Conservation (phyloP, 306 rosid species). For the Neltuma alba region DNA sequence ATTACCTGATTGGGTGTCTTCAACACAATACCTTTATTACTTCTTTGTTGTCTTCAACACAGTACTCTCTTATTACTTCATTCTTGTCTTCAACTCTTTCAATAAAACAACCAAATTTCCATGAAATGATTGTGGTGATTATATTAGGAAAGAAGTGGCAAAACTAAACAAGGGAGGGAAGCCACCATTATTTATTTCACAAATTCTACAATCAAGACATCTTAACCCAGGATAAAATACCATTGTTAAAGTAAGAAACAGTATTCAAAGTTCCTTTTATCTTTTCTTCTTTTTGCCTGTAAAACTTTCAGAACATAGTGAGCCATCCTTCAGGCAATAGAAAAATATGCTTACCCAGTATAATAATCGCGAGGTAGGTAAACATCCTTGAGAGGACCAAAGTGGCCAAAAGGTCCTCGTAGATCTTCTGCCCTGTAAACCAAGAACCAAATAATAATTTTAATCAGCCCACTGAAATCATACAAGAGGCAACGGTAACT, state of each 20-base stretch:
- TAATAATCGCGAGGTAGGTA: conserved; percentile 87
- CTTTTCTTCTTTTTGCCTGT: neutral
- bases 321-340: neutral
- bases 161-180: conserved; percentile 13
- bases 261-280: neutral
- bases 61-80: conserved; percentile 77
- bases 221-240: neutral
- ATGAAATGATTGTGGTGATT: conserved; percentile 52
- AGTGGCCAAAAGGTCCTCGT: conserved; percentile 66
- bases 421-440: conserved; percentile 71
- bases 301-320: conserved; percentile 21
- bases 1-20: conserved; percentile 66
- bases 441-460: neutral
- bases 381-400: conserved; percentile 81
- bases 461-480: neutral
- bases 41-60: conserved; percentile 67
- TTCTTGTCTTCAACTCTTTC: conserved; percentile 79
- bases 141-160: conserved; percentile 23
- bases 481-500: neutral
- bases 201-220: conserved; percentile 5
- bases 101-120: conserved; percentile 75
- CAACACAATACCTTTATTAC: conserved; percentile 59
- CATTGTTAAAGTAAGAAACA: neutral
- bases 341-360: conserved; percentile 62
- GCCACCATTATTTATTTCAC: neutral